These are phyloP conservation scores for Fistulinella prunicolor DNA, from an alignment of 768 basidiomycete species.

Conservation along the genomic window DNA sequence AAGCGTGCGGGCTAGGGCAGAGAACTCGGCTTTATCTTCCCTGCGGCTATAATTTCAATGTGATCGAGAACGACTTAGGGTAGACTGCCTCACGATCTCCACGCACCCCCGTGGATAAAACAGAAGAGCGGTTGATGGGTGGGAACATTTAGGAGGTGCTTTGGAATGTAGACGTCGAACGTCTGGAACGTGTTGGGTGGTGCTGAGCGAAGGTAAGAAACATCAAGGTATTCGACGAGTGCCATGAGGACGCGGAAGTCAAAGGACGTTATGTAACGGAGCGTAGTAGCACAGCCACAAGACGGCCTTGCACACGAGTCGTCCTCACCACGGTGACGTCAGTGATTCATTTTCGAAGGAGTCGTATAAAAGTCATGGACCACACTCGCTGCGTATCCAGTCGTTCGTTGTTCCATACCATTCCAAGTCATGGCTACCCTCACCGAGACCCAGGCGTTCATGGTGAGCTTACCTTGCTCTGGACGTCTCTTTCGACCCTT, in stretches of 20 bases:
- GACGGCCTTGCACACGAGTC: too few species aligned
- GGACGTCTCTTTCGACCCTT: neutral
- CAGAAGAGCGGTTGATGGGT: slow-evolving; percentile 41
- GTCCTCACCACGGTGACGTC: slow-evolving; percentile 30
- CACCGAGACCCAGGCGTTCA: slow-evolving; percentile 75
- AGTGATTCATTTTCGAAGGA: too few species aligned
- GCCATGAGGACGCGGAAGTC: too few species aligned
- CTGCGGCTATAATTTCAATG: slow-evolving; percentile 35
- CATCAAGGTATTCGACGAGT: slow-evolving; percentile 14
- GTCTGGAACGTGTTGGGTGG: slow-evolving; percentile 35
- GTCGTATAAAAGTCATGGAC: neutral
- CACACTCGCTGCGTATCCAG: neutral
- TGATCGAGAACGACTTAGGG: neutral
- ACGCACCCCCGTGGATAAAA: slow-evolving; percentile 84
- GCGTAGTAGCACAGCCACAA: slow-evolving; percentile 15
- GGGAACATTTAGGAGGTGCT: neutral
- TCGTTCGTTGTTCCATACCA: too few species aligned
- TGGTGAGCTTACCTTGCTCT: slow-evolving; percentile 47
- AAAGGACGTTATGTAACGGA: too few species aligned
- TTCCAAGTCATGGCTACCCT: slow-evolving; percentile 52
- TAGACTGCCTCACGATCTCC: slow-evolving; percentile 58
- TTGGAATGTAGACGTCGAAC: slow-evolving; percentile 56
- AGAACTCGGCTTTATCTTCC: slow-evolving; percentile 69
- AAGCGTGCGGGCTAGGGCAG: slow-evolving; percentile 50
- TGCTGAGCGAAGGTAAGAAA: slow-evolving; percentile 36